Conservation (phyloP, 1,284 basidiomycete species). For the Phellopilus nigrolimitatus region DNA sequence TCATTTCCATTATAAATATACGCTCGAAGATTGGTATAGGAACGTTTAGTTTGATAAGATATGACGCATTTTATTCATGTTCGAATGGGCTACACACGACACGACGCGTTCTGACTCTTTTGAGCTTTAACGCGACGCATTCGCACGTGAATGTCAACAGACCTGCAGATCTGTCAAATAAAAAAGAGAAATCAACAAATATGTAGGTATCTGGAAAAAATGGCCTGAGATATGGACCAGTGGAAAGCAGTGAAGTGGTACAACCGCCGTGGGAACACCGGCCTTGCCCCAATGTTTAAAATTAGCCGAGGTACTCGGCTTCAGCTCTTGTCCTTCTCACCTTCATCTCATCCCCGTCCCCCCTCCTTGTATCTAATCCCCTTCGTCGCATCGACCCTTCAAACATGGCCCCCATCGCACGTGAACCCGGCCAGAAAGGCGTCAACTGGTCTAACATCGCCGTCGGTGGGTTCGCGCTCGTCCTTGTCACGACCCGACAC, state of each 20-base stretch:
- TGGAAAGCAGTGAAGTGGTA: too few species aligned
- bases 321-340: constrained; percentile 8
- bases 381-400: constrained; percentile 24
- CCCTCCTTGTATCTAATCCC: constrained; percentile 24
- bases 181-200: too few species aligned
- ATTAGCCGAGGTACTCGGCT: neutral
- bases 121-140: too few species aligned
- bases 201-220: too few species aligned
- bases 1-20: neutral
- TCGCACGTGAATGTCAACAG: too few species aligned
- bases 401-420: constrained; percentile 64
- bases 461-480: constrained; percentile 63
- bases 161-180: too few species aligned
- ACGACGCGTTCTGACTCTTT: too few species aligned
- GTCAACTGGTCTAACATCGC: constrained; percentile 99
- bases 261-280: constrained; percentile 7
- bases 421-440: constrained; percentile 88
- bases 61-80: neutral
- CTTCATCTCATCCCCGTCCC: constrained; percentile 21
- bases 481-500: constrained; percentile 17
- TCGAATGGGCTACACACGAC: too few species aligned
- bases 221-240: too few species aligned
- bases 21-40: too few species aligned
- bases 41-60: too few species aligned
- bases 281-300: constrained; percentile 1